These are phyloP conservation scores for Eurotiales sp. DNA, from an alignment of 2,329 filamentous ascomycete genomes.

Conservation along the genomic window DNA sequence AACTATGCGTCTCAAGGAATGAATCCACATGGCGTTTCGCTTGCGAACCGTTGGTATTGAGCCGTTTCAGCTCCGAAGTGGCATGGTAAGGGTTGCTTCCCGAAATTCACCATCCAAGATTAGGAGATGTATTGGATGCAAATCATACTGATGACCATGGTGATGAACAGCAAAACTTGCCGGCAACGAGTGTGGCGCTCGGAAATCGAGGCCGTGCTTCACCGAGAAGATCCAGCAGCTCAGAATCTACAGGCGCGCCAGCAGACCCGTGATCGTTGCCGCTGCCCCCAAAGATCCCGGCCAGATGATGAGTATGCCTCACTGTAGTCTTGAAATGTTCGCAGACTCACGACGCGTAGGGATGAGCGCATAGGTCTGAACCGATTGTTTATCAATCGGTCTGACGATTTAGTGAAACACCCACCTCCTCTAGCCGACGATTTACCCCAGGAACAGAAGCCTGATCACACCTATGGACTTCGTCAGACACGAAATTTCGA, in stretches of 20 bases:
- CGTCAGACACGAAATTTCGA: too few species aligned
- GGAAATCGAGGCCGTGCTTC: background rate
- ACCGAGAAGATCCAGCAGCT: background rate
- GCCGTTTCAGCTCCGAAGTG: background rate
- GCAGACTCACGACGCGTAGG: too few species aligned
- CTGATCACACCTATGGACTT: too few species aligned
- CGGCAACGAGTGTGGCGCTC: background rate
- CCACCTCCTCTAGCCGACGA: too few species aligned
- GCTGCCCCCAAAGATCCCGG: too few species aligned
- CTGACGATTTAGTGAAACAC: too few species aligned
- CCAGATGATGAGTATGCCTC: too few species aligned
- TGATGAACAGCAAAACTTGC: background rate
- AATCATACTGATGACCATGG: background rate
- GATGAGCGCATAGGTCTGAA: too few species aligned
- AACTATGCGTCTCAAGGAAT: background rate
- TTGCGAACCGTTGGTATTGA: background rate
- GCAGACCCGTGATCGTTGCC: too few species aligned
- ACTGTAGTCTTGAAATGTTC: too few species aligned
- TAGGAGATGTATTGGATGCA: background rate
- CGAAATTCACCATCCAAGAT: background rate
- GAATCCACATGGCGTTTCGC: background rate
- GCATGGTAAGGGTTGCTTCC: background rate
- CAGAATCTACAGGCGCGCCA: background rate
- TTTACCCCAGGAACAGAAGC: too few species aligned
- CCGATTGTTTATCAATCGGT: too few species aligned